Evolutionary conservation across 2,329 filamentous ascomycete species (phyloP), one percentile per base, ranked within the genome.

Genomic region (Ceratocystiopsis brevicomis): DNA sequence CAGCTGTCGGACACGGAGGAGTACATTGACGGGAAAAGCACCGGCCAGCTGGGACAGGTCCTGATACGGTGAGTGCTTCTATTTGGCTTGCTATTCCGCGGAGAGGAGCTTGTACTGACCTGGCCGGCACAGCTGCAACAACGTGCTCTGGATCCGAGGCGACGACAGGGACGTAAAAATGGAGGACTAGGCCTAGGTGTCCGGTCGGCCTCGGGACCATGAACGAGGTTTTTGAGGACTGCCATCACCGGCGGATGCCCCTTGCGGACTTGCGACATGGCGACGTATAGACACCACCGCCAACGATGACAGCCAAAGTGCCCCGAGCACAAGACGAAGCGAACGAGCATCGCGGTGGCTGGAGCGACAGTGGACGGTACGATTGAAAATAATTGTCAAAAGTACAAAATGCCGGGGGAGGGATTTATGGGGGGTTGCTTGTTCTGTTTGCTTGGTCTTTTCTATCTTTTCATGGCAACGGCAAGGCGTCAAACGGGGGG

Each of bases 1-100:
- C 86, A 96, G 65, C 73, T 98, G 50, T 77, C 78, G 51, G 79
- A 81, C 54, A 87, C 88, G 42, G 83, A 94, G 64, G 90, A 98
- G 63, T 95, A 80, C 63, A 82, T 94, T 56, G 77, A 86, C 58
- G 80, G 84, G 53, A 82, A 92, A 71, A 78, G 76, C 59, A 85
- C 81, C 34, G 88, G 86, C 45, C 75, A 75, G 40, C 65, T 98
- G 51, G 90, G 90, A 8, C 81, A 94, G 63, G 87, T 98, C 39
- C 62, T 98, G 54, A 96, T 98, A 56, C 71, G 88, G 81, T 92
- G 62, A 55, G 42, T 42, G 25, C 25, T 30, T 6, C 10, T 30
- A 2, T 30, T 9, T 36, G 14, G 19, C 4, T 21, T 19, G 13
- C 10, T n/a, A 10, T 25, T 39, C 10, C 4, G 10, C 14, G 8